phyloP scores from a whole-genome alignment of 768 basidiomycete genomes.

The Lactifluus piperatus region DNA sequence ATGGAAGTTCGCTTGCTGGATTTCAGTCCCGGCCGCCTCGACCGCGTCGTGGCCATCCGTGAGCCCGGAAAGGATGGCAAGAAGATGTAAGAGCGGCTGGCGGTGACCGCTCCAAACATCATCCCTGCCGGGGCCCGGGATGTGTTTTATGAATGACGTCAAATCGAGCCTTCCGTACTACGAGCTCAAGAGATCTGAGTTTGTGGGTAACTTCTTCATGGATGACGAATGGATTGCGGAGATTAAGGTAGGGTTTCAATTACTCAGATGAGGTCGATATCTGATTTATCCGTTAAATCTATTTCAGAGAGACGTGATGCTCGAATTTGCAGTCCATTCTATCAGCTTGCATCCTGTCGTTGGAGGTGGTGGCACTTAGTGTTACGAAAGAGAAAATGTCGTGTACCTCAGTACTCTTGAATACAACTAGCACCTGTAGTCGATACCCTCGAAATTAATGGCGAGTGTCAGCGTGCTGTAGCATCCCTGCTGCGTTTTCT shows the following conservation, averaged over 20 bases:
- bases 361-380: background rate
- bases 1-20: conserved; percentile 1
- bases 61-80: background rate
- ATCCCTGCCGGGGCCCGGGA: background rate
- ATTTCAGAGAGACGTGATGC: background rate
- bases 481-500: no score
- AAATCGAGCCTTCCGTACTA: conserved; percentile 5
- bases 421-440: background rate
- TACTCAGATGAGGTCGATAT: background rate
- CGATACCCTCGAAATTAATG: background rate
- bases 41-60: background rate
- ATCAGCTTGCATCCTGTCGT: background rate
- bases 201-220: background rate
- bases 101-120: background rate
- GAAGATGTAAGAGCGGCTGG: background rate
- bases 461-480: no score
- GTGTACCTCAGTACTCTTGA: background rate
- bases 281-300: background rate
- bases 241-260: conserved; percentile 2
- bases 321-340: background rate
- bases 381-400: background rate
- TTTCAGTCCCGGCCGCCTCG: conserved; percentile 5
- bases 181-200: background rate
- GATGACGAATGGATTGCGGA: conserved; percentile 10
- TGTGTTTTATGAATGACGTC: background rate